phyloP scores from a whole-genome alignment of 257 asterid species.

The Solanum rostratum region DNA sequence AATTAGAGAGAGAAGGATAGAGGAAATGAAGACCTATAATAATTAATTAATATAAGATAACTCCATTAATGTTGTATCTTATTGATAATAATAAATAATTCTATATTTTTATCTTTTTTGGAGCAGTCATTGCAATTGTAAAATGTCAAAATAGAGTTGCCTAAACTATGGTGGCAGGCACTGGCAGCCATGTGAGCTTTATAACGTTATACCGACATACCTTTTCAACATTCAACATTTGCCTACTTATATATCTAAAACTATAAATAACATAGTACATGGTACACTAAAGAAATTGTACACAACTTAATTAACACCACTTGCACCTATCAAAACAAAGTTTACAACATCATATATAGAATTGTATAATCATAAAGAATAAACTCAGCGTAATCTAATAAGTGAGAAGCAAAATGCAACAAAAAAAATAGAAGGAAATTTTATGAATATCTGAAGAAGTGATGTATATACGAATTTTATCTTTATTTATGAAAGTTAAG shows the following conservation, averaged over 20 bases:
- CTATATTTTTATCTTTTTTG: background rate
- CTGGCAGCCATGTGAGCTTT: background rate
- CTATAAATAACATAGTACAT: background rate
- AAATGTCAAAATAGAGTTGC: background rate
- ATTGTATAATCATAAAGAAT: no score
- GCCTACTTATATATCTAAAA: background rate
- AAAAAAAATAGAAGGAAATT: no score
- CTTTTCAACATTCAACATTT: background rate
- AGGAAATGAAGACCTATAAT: background rate
- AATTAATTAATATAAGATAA: background rate
- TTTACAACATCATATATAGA: background rate
- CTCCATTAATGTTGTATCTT: background rate
- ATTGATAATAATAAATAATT: background rate
- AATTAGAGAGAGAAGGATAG: background rate
- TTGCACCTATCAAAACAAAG: background rate
- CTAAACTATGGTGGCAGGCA: background rate
- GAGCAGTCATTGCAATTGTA: background rate
- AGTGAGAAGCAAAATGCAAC: no score
- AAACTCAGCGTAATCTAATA: no score
- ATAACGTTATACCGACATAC: background rate
- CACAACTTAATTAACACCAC: no score
- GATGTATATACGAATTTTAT: no score
- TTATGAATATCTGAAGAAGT: no score
- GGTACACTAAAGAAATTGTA: no score
- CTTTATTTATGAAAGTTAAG: no score